Percentiles rank a stretch among this genome's conserved stretches.
Evolutionary conservation across 2,329 filamentous ascomycete species (phyloP).

Genomic region (Diaporthe sp.): DNA sequence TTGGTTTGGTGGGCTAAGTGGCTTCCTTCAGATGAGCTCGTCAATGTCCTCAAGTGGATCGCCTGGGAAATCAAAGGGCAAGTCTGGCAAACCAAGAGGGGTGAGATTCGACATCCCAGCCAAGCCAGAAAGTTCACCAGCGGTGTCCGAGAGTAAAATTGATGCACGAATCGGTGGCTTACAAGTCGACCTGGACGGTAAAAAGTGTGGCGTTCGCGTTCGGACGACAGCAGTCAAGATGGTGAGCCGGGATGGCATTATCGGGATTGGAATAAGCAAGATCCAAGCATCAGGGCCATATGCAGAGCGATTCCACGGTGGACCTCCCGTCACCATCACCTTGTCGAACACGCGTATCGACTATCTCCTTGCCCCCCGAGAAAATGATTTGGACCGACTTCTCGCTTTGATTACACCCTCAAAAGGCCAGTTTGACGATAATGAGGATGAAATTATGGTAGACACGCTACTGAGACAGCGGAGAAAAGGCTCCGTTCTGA

Average conservation of each 20-base stretch:
- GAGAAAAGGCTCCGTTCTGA: conserved; percentile 85
- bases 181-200: conserved; percentile 81
- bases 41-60: conserved; percentile 84
- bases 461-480: conserved; percentile 90
- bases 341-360: conserved; percentile 78
- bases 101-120: conserved; percentile 70
- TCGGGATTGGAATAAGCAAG: conserved; percentile 81
- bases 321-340: conserved; percentile 73
- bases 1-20: conserved; percentile 92
- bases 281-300: conserved; percentile 82
- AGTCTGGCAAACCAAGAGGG: conserved; percentile 61
- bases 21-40: conserved; percentile 87
- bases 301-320: conserved; percentile 62
- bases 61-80: conserved; percentile 52
- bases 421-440: conserved; percentile 86
- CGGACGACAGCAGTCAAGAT: conserved; percentile 87
- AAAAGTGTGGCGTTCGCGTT: conserved; percentile 78
- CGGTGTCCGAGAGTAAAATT: conserved; percentile 72
- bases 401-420: conserved; percentile 91
- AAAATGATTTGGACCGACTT: conserved; percentile 84
- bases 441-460: conserved; percentile 93
- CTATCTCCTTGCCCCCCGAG: conserved; percentile 79
- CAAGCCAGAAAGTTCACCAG: conserved; percentile 61
- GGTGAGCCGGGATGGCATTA: conserved; percentile 78
- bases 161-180: conserved; percentile 84